Conservation (phyloP, 2,329 filamentous ascomycete species). For the Colletotrichum liaoningense region DNA sequence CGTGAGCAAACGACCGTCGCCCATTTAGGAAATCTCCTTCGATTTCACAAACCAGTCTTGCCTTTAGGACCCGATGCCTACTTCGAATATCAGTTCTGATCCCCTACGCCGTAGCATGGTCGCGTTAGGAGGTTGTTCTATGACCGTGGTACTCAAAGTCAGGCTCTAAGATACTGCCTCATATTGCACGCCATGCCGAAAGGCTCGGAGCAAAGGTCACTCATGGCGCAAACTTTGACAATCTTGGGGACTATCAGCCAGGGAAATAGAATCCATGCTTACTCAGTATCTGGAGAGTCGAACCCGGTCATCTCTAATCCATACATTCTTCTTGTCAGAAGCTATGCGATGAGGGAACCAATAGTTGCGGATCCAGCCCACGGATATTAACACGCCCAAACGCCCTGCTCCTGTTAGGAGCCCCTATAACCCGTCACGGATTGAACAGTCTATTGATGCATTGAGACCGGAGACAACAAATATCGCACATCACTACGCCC, state of each 20-base stretch:
- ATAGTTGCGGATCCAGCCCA: slow-evolving; percentile 31
- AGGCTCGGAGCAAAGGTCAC: neutral
- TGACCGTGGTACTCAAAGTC: too few species aligned
- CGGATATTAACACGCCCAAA: slow-evolving; percentile 35
- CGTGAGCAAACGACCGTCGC: too few species aligned
- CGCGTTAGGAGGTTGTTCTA: too few species aligned
- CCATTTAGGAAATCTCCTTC: too few species aligned
- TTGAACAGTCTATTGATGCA: slow-evolving; percentile 35
- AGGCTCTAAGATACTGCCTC: too few species aligned
- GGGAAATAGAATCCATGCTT: slow-evolving; percentile 14
- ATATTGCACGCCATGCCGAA: too few species aligned
- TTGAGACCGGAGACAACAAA: neutral
- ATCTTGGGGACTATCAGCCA: neutral
- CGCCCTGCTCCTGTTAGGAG: slow-evolving; percentile 29
- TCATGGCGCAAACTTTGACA: neutral
- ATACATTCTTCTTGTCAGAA: slow-evolving; percentile 8
- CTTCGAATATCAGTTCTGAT: too few species aligned
- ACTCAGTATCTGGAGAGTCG: slow-evolving; percentile 3
- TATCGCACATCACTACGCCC: neutral
- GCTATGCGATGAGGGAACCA: slow-evolving; percentile 19
- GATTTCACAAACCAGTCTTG: too few species aligned
- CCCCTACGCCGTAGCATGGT: too few species aligned
- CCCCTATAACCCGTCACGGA: slow-evolving; percentile 11
- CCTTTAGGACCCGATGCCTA: too few species aligned
- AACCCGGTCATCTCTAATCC: slow-evolving; percentile 16